Conservation (phyloP, 768 basidiomycete species). For the Trametes elegans region DNA sequence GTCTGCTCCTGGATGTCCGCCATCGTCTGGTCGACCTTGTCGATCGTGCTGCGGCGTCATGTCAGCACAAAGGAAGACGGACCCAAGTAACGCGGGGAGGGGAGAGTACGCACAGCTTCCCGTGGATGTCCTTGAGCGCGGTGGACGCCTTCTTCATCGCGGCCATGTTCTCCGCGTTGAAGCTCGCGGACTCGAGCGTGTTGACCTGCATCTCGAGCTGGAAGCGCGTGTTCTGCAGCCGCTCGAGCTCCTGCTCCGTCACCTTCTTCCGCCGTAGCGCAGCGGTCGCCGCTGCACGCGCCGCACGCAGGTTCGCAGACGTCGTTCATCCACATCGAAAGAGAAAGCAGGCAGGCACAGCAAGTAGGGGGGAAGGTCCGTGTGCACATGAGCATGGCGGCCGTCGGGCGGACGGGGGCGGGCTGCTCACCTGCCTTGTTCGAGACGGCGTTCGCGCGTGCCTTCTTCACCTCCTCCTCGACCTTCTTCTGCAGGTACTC, state of each 20-base stretch:
- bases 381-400: not conserved
- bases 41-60: slow-evolving; percentile 56
- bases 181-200: slow-evolving; percentile 94
- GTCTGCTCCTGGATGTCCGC: slow-evolving; percentile 84
- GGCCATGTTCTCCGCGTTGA: slow-evolving; percentile 95
- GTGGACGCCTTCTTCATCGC: slow-evolving; percentile 96
- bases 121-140: slow-evolving; percentile 87
- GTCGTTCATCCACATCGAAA: not conserved
- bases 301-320: not conserved
- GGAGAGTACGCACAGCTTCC: slow-evolving; percentile 67
- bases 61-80: not conserved
- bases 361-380: not conserved
- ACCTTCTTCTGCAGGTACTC: slow-evolving; percentile 96
- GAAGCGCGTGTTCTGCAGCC: slow-evolving; percentile 78
- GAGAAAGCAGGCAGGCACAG: not conserved
- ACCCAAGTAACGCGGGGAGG: not conserved
- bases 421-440: slow-evolving; percentile 83
- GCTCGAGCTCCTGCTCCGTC: slow-evolving; percentile 82
- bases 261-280: slow-evolving; percentile 94
- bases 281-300: slow-evolving; percentile 69
- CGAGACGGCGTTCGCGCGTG: slow-evolving; percentile 86
- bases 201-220: slow-evolving; percentile 97
- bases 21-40: slow-evolving; percentile 91
- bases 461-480: slow-evolving; percentile 90
- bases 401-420: not conserved